Percentiles rank a stretch among this genome's conserved stretches.
Conservation (phyloP, 441 rosid genomes). For the Melastoma candidum region DNA sequence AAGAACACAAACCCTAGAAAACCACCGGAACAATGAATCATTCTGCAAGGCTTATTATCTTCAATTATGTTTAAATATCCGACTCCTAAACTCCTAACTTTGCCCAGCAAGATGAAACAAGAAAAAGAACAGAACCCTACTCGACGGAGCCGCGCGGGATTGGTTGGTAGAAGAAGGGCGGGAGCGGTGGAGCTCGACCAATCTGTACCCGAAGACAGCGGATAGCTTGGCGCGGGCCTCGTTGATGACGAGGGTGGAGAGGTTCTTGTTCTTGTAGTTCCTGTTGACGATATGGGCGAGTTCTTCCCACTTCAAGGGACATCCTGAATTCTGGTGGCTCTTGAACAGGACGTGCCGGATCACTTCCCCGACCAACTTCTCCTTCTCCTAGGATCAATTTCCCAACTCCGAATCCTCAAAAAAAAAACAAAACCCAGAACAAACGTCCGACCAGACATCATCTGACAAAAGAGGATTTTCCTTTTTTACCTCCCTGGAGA, state of each 20-base stretch:
- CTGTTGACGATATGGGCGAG: constrained; percentile 70
- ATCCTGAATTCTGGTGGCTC: constrained; percentile 63
- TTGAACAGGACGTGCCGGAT: constrained; percentile 73
- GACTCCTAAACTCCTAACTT: too few species aligned
- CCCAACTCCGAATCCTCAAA: too few species aligned
- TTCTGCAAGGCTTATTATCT: too few species aligned
- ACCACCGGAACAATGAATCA: too few species aligned
- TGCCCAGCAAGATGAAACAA: not conserved
- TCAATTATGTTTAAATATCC: too few species aligned
- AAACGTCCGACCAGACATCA: too few species aligned
- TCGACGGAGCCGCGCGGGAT: constrained; percentile 41
- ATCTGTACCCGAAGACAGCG: constrained; percentile 50
- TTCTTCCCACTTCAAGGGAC: constrained; percentile 80
- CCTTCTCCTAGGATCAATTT: constrained; percentile 43
- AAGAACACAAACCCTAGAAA: too few species aligned
- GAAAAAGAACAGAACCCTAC: constrained; percentile 16
- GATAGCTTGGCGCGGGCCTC: constrained; percentile 63
- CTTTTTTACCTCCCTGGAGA: too few species aligned
- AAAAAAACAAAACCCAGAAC: too few species aligned
- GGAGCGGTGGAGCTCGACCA: constrained; percentile 66
- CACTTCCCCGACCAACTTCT: constrained; percentile 83
- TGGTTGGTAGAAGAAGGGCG: constrained; percentile 45
- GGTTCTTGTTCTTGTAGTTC: constrained; percentile 51
- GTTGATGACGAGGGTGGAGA: constrained; percentile 51
- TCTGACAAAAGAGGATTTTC: too few species aligned